phyloP scores from a whole-genome alignment of 1,284 basidiomycete species.

The Boletus smithii region DNA sequence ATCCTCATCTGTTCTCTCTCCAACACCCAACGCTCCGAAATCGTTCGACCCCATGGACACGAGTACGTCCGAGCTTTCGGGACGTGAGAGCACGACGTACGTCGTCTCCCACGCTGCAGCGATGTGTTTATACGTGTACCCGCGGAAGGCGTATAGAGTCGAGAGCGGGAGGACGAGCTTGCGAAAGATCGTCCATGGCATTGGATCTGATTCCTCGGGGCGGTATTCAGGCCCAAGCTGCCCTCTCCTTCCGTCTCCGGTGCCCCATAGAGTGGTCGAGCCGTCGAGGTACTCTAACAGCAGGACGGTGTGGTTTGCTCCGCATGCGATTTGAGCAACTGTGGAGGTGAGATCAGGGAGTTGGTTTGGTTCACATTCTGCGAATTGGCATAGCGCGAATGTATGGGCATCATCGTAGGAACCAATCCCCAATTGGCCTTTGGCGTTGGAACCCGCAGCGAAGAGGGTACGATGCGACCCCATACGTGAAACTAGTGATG shows the following conservation, averaged over 20 bases:
- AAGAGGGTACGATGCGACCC: constrained; percentile 17
- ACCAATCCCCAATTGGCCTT: constrained; percentile 32
- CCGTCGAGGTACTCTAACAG: constrained; percentile 19
- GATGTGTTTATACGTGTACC: constrained; percentile 43
- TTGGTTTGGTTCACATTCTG: constrained; percentile 4
- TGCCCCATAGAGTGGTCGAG: constrained; percentile 57
- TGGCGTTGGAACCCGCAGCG: constrained; percentile 33
- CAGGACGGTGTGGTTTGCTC: constrained; percentile 34
- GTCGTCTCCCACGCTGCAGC: constrained; percentile 81
- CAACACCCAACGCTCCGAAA: constrained; percentile 74
- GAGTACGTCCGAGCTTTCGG: constrained; percentile 53
- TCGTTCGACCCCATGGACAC: constrained; percentile 81
- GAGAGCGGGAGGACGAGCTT: constrained; percentile 43
- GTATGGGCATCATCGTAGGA: constrained; percentile 26
- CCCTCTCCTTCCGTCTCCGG: constrained; percentile 58
- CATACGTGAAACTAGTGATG: neutral
- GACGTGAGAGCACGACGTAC: constrained; percentile 56
- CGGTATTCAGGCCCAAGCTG: constrained; percentile 50
- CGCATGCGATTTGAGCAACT: constrained; percentile 27
- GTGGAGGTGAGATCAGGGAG: constrained; percentile 11
- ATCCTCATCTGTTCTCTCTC: constrained; percentile 21
- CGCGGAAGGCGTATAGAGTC: constrained; percentile 29
- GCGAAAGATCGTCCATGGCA: constrained; percentile 41
- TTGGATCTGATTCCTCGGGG: neutral
- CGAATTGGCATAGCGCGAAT: constrained; percentile 30